Conservation (phyloP, 352 stramenopile species). For the Phytophthora meadii region DNA sequence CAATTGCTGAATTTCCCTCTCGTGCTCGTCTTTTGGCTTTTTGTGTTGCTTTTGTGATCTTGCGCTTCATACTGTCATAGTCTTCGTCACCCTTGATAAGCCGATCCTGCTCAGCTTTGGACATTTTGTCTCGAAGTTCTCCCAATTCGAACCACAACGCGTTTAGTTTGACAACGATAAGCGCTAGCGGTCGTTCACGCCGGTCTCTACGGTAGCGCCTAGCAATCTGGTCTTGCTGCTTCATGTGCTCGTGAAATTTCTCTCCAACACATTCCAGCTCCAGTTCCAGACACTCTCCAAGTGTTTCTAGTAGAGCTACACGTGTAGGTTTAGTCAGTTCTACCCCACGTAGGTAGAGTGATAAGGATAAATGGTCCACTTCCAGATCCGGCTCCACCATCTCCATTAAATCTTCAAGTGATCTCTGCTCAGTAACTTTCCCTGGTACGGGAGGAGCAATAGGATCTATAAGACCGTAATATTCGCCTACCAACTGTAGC, state of each 20-base stretch:
- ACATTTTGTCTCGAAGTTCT: constrained; percentile 54
- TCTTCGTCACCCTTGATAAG: constrained; percentile 48
- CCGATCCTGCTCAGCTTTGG: constrained; percentile 42
- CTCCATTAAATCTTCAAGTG: constrained; percentile 54
- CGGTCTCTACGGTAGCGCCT: constrained; percentile 59
- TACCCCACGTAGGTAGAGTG: constrained; percentile 67
- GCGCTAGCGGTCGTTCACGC: constrained; percentile 45
- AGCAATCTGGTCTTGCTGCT: constrained; percentile 66
- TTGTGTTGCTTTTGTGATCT: constrained; percentile 57
- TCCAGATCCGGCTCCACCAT: constrained; percentile 74
- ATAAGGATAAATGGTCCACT: constrained; percentile 67
- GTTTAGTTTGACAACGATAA: constrained; percentile 41
- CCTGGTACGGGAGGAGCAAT: constrained; percentile 16
- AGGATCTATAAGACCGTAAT: constrained; percentile 57
- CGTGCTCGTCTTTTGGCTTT: constrained; percentile 66
- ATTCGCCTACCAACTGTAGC: constrained; percentile 54
- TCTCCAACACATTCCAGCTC: constrained; percentile 73
- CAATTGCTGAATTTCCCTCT: constrained; percentile 40
- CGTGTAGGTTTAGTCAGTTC: constrained; percentile 68
- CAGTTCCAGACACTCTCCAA: constrained; percentile 64
- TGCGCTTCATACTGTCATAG: constrained; percentile 70
- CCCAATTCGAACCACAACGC: constrained; percentile 61
- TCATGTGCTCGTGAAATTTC: constrained; percentile 74
- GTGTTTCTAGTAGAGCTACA: constrained; percentile 58
- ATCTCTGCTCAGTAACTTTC: constrained; percentile 3